Percentiles rank a stretch among this genome's conserved stretches.
Evolutionary conservation across 805 yeast species (phyloP).

Genomic region (Scheffersomyces coipomensis): DNA sequence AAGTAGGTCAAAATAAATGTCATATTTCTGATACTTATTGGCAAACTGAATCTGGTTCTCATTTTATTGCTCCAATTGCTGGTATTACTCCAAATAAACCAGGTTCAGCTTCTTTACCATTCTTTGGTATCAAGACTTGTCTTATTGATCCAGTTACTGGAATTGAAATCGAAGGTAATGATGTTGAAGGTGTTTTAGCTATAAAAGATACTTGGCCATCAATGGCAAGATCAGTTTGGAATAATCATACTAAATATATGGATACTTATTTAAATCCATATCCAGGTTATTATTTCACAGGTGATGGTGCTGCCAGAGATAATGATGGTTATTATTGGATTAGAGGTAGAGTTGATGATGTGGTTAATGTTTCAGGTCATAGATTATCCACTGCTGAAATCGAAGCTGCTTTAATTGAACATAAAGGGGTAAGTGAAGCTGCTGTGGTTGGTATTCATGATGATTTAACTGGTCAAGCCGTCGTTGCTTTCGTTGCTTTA

Average conservation of each 20-base stretch:
- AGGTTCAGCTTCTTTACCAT: constrained; percentile 82
- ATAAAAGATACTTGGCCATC: constrained; percentile 79
- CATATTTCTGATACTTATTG: constrained; percentile 83
- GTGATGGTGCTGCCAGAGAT: constrained; percentile 89
- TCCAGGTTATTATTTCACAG: constrained; percentile 80
- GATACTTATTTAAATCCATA: constrained; percentile 84
- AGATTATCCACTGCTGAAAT: constrained; percentile 87
- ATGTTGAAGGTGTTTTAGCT: constrained; percentile 80
- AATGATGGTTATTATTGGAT: constrained; percentile 84
- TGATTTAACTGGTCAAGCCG: constrained; percentile 85
- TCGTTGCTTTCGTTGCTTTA: constrained; percentile 76
- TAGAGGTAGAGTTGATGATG: constrained; percentile 84
- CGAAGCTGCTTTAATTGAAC: constrained; percentile 78
- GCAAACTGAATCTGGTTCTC: constrained; percentile 89
- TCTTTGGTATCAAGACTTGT: constrained; percentile 75
- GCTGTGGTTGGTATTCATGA: constrained; percentile 85
- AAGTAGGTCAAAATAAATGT: constrained; percentile 67
- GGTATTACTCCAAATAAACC: constrained; percentile 78
- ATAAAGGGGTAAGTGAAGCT: constrained; percentile 66
- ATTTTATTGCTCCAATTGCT: constrained; percentile 73
- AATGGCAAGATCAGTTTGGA: constrained; percentile 80
- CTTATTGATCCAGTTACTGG: constrained; percentile 77
- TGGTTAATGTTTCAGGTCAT: constrained; percentile 84
- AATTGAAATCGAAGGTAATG: constrained; percentile 62
- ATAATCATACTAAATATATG: constrained; percentile 67